Conservation (phyloP, 2,329 filamentous ascomycete genomes). For the Botryotinia narcissicola region DNA sequence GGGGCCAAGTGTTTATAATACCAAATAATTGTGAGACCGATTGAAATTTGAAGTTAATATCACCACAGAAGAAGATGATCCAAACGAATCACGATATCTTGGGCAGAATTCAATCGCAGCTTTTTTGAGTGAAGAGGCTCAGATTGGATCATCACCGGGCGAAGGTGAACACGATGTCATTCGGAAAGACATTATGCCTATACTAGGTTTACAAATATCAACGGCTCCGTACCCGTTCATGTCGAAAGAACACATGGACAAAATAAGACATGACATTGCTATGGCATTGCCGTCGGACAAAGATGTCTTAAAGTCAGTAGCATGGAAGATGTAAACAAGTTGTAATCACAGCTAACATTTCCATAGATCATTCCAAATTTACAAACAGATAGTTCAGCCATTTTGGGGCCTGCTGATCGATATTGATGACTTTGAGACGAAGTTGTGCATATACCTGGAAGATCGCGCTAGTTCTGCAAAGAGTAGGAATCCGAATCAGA, state of each 20-base stretch:
- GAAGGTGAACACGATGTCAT: conserved; percentile 50
- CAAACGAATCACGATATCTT: conserved; percentile 57
- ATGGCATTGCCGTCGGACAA: conserved; percentile 61
- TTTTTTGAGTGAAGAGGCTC: conserved; percentile 59
- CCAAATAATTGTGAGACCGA: background rate
- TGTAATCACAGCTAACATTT: background rate
- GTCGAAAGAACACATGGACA: conserved; percentile 61
- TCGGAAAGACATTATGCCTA: conserved; percentile 63
- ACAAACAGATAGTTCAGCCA: conserved; percentile 65
- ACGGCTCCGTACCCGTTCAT: conserved; percentile 63
- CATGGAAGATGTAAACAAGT: background rate
- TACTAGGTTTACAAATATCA: conserved; percentile 63
- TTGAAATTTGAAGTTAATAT: conserved; percentile 17
- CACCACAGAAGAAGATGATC: conserved; percentile 50
- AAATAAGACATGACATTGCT: conserved; percentile 58
- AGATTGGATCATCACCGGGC: conserved; percentile 48
- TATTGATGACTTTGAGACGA: conserved; percentile 63
- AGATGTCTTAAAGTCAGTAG: conserved; percentile 62
- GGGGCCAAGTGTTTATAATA: background rate
- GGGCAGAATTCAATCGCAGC: conserved; percentile 67
- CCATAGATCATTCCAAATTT: conserved; percentile 59
- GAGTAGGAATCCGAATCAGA: conserved; percentile 31
- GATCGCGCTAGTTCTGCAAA: conserved; percentile 52
- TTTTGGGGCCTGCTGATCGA: conserved; percentile 68
- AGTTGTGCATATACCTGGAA: conserved; percentile 63